Evolutionary conservation across 139 green algal genomes (phyloP), one percentile per base, ranked within the genome.

Genomic region (Desmodesmus armatus): DNA sequence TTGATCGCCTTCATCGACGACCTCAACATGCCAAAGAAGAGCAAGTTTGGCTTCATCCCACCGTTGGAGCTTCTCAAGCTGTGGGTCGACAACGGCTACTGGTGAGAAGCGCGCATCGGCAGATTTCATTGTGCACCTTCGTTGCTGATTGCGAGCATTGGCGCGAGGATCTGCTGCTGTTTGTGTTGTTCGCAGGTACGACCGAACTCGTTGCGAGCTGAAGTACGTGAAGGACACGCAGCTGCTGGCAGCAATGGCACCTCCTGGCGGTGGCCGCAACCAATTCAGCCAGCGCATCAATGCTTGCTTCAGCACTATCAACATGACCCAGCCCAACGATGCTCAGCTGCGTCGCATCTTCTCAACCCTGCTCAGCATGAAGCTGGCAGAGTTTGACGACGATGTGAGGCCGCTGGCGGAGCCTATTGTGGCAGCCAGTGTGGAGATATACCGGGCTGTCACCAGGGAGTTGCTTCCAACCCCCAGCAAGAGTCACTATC

Each of bases 1-100:
- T 85, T 98, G 29, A 89, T 98, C 3, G 97, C 95, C 87, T 98
- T 98, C 72, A 76, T 99, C 21, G 96, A 99, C 77, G 96, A 98
- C 90, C 90, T 96, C 76, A 98, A 98, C 90, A 97, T 98, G 96
- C 94, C 96, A 0, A 92, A 91, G 37, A 88, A 94, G 25, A 95
- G 98, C 93, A 98, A 98, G 91, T 99, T 96, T 78, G 95, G 95
- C 35, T 97, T 97, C 92, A 95, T 96, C 41, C 94, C 95, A 27
- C 95, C 95, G 15, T 87, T 97, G 37, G 95, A 98, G 87, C 91
- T 98, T 70, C 91, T 98, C 66, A 97, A 97, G 90, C 92, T 97
- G 2, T 98, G 93, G 94, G 87, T 90, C 2, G 95, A 98, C 91
- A 95, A 96, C 88, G 95, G 94, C 33, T 97, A 95, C 92, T 98